Conservation (phyloP, 352 stramenopile species). For the Saprolegnia diclina region DNA sequence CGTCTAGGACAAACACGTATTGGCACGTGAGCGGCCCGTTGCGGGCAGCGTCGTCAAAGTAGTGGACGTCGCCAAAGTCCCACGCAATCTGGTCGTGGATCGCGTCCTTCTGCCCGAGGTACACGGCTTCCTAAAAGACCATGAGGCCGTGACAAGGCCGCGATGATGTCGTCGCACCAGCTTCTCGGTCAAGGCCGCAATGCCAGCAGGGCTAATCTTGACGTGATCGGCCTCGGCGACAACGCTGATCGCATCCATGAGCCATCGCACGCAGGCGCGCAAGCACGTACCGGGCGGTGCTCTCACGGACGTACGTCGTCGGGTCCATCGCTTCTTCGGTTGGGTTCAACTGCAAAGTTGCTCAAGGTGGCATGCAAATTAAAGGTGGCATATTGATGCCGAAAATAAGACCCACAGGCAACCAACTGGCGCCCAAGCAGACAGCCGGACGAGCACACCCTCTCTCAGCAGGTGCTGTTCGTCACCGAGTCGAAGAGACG, state of each 20-base stretch:
- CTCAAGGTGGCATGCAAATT: neutral
- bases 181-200: constrained; percentile 37
- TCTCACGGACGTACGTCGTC: constrained; percentile 44
- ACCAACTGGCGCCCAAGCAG: neutral
- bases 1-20: constrained; percentile 85
- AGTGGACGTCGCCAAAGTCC: constrained; percentile 80
- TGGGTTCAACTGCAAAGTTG: neutral
- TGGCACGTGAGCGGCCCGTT: constrained; percentile 71
- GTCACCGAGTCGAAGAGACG: too few species aligned
- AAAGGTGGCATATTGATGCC: neutral
- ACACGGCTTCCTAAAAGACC: neutral
- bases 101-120: constrained; percentile 32
- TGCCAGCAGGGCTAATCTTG: constrained; percentile 34
- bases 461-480: too few species aligned
- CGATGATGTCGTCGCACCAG: constrained; percentile 34
- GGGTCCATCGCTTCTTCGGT: constrained; percentile 41
- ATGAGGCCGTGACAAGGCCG: neutral
- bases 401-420: neutral
- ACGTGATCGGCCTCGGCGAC: constrained; percentile 37
- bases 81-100: constrained; percentile 44
- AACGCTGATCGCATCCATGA: constrained; percentile 26
- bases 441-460: too few species aligned
- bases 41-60: constrained; percentile 60
- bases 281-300: constrained; percentile 35
- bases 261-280: too few species aligned